Base-by-base conservation (phyloP, 208 protist species). In the Wallacemonas rigidus region DNA sequence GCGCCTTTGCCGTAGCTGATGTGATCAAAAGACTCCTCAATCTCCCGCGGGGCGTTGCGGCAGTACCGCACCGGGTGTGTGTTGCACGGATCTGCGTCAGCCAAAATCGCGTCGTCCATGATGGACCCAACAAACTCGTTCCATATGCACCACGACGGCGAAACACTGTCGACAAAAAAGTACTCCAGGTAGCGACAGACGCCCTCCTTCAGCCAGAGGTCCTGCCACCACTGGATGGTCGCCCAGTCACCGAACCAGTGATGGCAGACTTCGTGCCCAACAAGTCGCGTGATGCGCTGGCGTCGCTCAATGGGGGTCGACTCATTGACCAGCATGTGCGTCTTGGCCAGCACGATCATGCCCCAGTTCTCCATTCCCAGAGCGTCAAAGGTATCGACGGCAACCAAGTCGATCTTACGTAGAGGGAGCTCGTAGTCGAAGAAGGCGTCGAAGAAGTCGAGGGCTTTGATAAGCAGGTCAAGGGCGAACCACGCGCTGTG, bases 131-230 rank as follows among this genome's bases (percentile, higher is more conserved):
- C 26, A 47, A 92, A 95, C 43, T 86, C 81, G 56, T 80, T 86
- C 89, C 89, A 98, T 9, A 92, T 71, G 9, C 83, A 68, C 93
- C 93, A 98, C 36, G 84, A 71, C 26, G 93, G 92, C 71, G 92
- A 95, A 0, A 97, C 45, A 1, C 81, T 61, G 58, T 87, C 81
- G 17, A 82, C 79, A 44, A 94, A 96, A 36, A 95, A 68, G 71
- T 88, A 96, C 73, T 97, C 97, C 3, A 99, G 72, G 61, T 91
- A 98, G 40, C 93, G 97, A 45, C 98, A 98, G 75, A 99, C 98
- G 53, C 96, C 98, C 80, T 99, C 98, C 76, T 99, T 99, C 15
- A 98, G 75, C 98, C 97, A 99, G 50, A 99, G 64, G 58, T 96
- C 71, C 56, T 88, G 79, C 98, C 98, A 99, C 96, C 91, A 98